Conservation (phyloP, 2,329 filamentous ascomycete species). For the Xylaria sp. region DNA sequence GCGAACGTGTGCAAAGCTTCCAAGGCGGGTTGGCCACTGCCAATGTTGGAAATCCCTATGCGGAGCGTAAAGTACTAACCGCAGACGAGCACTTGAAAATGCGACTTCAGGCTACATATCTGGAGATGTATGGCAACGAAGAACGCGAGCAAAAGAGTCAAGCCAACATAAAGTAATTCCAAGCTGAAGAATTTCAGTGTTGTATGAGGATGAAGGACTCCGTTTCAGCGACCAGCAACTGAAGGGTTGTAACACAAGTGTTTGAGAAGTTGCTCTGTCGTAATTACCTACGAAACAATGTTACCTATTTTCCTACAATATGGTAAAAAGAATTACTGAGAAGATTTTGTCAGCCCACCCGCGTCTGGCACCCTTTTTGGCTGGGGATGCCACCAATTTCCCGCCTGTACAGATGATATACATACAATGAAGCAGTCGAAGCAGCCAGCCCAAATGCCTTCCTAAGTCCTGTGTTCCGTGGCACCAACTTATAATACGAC, state of each 20-base stretch:
- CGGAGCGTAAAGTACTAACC: slow-evolving; percentile 66
- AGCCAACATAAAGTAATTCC: not conserved
- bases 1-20: slow-evolving; percentile 62
- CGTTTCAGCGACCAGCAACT: too few species aligned
- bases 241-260: not conserved
- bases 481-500: too few species aligned
- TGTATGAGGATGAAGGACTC: not conserved
- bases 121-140: slow-evolving; percentile 62
- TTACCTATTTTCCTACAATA: not conserved
- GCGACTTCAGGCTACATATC: slow-evolving; percentile 68
- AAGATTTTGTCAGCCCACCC: too few species aligned
- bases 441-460: too few species aligned
- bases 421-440: too few species aligned
- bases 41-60: slow-evolving; percentile 57
- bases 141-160: slow-evolving; percentile 27
- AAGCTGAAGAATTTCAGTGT: not conserved
- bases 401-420: too few species aligned
- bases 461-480: too few species aligned
- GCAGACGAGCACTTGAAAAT: slow-evolving; percentile 72
- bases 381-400: too few species aligned
- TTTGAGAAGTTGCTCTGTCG: not conserved
- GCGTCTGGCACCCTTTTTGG: too few species aligned
- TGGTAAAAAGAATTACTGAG: too few species aligned
- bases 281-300: not conserved
- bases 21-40: slow-evolving; percentile 36